These are phyloP conservation scores for Claviceps sp. DNA, from an alignment of 2,329 filamentous ascomycete genomes.

Conservation along the genomic window DNA sequence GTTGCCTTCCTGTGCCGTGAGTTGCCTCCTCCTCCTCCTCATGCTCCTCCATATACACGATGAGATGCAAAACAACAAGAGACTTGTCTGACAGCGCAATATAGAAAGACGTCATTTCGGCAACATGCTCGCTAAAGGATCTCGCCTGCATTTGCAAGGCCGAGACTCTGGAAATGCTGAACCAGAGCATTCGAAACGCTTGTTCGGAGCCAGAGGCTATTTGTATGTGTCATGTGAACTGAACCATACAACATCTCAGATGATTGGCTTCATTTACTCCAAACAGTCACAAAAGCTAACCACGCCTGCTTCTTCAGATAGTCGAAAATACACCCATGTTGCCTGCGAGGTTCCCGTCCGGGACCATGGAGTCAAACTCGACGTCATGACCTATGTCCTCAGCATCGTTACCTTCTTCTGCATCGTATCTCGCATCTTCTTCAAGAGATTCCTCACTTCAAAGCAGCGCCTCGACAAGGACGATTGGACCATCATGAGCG, in stretches of 20 bases:
- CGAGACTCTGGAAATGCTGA: background rate
- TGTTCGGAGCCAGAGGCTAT: background rate
- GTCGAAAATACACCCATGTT: background rate
- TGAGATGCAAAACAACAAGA: background rate
- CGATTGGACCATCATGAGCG: conserved; percentile 16
- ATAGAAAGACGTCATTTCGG: background rate
- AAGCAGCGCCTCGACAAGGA: conserved; percentile 18
- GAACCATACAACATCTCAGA: too few species aligned
- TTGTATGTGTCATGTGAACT: background rate
- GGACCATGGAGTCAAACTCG: background rate
- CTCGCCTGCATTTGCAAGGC: background rate
- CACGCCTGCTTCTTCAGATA: background rate
- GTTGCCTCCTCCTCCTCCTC: background rate
- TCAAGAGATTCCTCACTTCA: conserved; percentile 15
- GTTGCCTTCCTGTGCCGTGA: background rate
- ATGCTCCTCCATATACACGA: too few species aligned
- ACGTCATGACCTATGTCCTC: conserved; percentile 4
- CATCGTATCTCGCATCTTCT: conserved; percentile 8
- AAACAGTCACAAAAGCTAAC: background rate
- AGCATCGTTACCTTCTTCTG: conserved; percentile 6
- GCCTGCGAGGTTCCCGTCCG: background rate
- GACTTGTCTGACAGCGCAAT: background rate
- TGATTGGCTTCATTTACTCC: too few species aligned
- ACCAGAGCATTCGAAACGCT: background rate
- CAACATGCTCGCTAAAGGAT: background rate